Evolutionary conservation across 495 filamentous ascomycete species (phyloP), one percentile per base, ranked within the genome.

Genomic region (Neurospora tetrasperma): DNA sequence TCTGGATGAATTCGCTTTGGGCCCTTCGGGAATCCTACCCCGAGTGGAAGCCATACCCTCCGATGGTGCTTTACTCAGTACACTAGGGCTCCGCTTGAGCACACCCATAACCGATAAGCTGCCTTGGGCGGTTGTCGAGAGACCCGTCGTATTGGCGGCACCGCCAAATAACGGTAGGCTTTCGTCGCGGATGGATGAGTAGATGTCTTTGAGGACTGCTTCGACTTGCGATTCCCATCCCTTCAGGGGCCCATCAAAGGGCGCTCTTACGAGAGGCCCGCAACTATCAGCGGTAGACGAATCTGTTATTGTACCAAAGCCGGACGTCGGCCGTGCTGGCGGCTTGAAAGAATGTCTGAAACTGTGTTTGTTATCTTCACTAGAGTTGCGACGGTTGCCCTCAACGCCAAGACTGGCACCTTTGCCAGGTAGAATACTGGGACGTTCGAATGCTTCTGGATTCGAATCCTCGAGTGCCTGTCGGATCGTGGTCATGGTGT

Each of bases 221-320:
- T 98, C 96, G 16, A 99, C 83, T 78, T 97, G 94, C 46, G 89
- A 87, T 78, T 97, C 94, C 96, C 96, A 99, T 14, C 89, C 91
- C 71, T 90, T 88, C 72, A 92, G 82, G 2, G 90, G 87, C 9
- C 94, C 96, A 71, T 89, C 87, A 77, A 96, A 95, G 0, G 92
- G 91, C 20, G 86, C 82, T 74, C 89, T 94, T 20, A 98, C 93
- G 38, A 99, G 85, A n/a, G 93, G 86, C 2, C 87, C 87, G 70
- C 86, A 88, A 43, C 80, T 79, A 14, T 88, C 85, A 75, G 70
- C 31, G n/a, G 62, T 31, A 4, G 73, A 7, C 0, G 75, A 74
- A 40, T 85, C 83, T 0, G 72, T 69, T 46, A 80, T 77, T 18
- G 72, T 73, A 38, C 83, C 83, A 35, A 83, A 77, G 3, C 80